A percentile compares a stretch with the other conserved stretches of the same genome.
Evolutionary conservation across 108 stramenopile genomes (phyloP).

Genomic region (Skeletonema menzelii): DNA sequence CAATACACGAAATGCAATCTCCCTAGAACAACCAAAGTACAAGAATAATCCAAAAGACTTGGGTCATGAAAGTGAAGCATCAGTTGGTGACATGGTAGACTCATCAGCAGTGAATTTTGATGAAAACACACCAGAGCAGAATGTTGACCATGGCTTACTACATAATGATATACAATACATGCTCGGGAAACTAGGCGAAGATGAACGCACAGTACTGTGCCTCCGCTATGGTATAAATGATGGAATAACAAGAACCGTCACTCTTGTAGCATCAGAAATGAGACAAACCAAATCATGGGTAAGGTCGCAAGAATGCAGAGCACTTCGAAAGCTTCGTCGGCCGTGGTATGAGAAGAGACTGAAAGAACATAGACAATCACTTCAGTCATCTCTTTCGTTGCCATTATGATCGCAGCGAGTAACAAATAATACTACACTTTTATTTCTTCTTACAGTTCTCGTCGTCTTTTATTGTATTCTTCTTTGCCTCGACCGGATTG

Average conservation of each 20-base stretch:
- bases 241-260: slow-evolving; percentile 86
- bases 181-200: slow-evolving; percentile 75
- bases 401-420: slow-evolving; percentile 19
- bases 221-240: slow-evolving; percentile 84
- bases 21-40: slow-evolving; percentile 81
- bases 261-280: slow-evolving; percentile 79
- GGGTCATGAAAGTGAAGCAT: slow-evolving; percentile 76
- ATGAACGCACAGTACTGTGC: slow-evolving; percentile 73
- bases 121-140: slow-evolving; percentile 63
- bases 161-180: slow-evolving; percentile 82
- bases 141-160: slow-evolving; percentile 75
- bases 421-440: not conserved
- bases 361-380: slow-evolving; percentile 80
- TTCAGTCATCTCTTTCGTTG: slow-evolving; percentile 39
- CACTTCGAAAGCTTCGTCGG: slow-evolving; percentile 79
- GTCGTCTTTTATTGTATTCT: slow-evolving; percentile 14
- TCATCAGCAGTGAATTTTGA: slow-evolving; percentile 51
- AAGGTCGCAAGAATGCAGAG: slow-evolving; percentile 86
- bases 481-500: slow-evolving; percentile 15
- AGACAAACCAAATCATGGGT: slow-evolving; percentile 85
- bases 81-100: slow-evolving; percentile 75
- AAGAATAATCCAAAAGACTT: slow-evolving; percentile 82
- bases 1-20: slow-evolving; percentile 76
- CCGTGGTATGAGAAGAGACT: slow-evolving; percentile 92
- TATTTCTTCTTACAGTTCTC: slow-evolving; percentile 3